Conservation (phyloP, 306 rosid genomes). For the Vigna trinervia region DNA sequence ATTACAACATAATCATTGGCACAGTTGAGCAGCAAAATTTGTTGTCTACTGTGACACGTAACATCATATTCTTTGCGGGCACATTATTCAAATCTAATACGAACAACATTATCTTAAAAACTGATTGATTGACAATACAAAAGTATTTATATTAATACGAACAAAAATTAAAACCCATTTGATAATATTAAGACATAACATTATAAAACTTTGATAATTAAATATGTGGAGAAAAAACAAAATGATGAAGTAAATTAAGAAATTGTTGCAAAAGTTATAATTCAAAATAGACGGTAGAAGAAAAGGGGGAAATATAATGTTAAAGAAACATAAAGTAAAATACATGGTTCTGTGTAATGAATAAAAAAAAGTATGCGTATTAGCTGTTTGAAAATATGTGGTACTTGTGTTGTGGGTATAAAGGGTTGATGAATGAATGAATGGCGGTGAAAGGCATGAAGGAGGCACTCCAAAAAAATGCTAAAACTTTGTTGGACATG, state of each 20-base stretch:
- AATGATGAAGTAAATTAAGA: background rate
- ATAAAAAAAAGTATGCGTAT: background rate
- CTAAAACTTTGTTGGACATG: slow-evolving; percentile 36
- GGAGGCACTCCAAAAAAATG: slow-evolving; percentile 17
- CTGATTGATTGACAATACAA: too few relatives aligned
- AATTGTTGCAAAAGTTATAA: background rate
- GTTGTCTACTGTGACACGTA: background rate
- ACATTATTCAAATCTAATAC: slow-evolving; percentile 2
- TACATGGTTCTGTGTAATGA: background rate
- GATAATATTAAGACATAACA: background rate
- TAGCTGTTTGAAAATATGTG: background rate
- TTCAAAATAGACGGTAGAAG: background rate
- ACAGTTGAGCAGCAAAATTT: background rate
- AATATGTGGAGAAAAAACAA: background rate
- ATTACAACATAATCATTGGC: background rate
- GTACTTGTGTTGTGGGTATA: background rate
- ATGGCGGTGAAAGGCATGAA: slow-evolving; percentile 35
- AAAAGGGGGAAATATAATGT: background rate
- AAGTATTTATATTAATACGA: too few relatives aligned
- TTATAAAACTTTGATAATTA: background rate
- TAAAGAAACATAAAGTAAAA: background rate
- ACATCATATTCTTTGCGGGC: background rate
- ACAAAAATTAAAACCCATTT: too few relatives aligned
- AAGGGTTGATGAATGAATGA: slow-evolving; percentile 14
- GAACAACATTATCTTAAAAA: background rate